Conservation (phyloP, 768 basidiomycete species). For the Crucibulum laeve region DNA sequence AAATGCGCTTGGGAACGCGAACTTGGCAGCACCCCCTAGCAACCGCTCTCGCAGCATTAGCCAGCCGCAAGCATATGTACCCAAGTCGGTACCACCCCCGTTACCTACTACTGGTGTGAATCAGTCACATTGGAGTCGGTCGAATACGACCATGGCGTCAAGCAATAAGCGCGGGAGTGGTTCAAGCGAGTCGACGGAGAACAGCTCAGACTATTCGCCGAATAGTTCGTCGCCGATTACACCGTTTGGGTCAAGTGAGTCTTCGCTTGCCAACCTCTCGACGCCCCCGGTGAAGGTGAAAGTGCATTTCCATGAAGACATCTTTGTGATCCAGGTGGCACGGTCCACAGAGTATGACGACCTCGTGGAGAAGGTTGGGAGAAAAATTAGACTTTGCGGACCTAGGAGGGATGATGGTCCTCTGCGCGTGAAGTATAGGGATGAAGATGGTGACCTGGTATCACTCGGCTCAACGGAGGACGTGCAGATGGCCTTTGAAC, state of each 20-base stretch:
- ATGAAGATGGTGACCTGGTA: slow-evolving; percentile 91
- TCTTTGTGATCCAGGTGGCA: slow-evolving; percentile 91
- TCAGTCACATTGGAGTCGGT: slow-evolving; percentile 42
- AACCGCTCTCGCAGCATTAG: slow-evolving; percentile 75
- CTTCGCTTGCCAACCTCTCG: slow-evolving; percentile 58
- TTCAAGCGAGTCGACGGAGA: slow-evolving; percentile 78
- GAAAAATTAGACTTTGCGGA: slow-evolving; percentile 91
- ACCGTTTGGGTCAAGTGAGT: slow-evolving; percentile 87
- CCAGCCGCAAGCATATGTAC: slow-evolving; percentile 68
- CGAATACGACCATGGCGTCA: slow-evolving; percentile 29
- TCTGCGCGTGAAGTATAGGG: slow-evolving; percentile 81
- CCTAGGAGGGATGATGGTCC: slow-evolving; percentile 77
- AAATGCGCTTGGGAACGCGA: too few relatives aligned
- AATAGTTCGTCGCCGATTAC: slow-evolving; percentile 85
- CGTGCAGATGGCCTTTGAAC: slow-evolving; percentile 91
- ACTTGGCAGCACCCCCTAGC: slow-evolving; percentile 25
- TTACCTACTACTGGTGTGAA: slow-evolving; percentile 33
- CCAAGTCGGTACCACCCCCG: slow-evolving; percentile 52
- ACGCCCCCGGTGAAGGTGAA: slow-evolving; percentile 78
- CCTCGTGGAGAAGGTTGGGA: slow-evolving; percentile 84
- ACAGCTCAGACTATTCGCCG: slow-evolving; percentile 81
- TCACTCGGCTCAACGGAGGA: slow-evolving; percentile 88
- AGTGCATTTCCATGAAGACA: slow-evolving; percentile 92
- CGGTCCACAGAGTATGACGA: slow-evolving; percentile 75
- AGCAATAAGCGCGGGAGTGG: slow-evolving; percentile 76